Conservation (phyloP, 2,329 filamentous ascomycete species). For the Colletotrichum tropicicola region DNA sequence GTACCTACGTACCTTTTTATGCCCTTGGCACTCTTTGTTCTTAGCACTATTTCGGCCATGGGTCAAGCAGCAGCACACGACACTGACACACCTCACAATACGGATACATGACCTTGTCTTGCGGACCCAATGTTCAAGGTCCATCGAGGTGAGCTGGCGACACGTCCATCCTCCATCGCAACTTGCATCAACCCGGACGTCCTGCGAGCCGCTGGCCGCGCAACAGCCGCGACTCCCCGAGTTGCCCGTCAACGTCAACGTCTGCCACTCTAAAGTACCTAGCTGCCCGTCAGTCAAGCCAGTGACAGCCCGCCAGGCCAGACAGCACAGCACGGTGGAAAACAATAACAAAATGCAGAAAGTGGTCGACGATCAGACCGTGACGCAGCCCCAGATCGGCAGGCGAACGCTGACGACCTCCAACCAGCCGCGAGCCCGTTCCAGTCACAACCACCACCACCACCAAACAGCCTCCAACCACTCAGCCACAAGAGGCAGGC, state of each 20-base stretch:
- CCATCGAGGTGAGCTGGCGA: neutral
- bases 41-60: too few species aligned
- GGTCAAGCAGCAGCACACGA: too few species aligned
- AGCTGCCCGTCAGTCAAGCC: too few species aligned
- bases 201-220: constrained; percentile 19
- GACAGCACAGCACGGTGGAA: neutral
- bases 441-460: too few species aligned
- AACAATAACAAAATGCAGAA: neutral
- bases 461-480: neutral
- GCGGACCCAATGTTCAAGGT: neutral
- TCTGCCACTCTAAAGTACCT: constrained; percentile 17
- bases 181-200: constrained; percentile 19
- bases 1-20: neutral
- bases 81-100: too few species aligned
- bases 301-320: neutral
- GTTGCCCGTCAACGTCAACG: too few species aligned
- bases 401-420: too few species aligned
- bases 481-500: constrained; percentile 6
- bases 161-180: neutral
- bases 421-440: too few species aligned
- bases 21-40: too few species aligned
- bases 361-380: neutral
- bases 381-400: constrained; percentile 21
- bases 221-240: constrained; percentile 4
- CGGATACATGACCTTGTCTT: too few species aligned